Conservation (phyloP, 2,329 filamentous ascomycete genomes). For the Exophiala calicioides region DNA sequence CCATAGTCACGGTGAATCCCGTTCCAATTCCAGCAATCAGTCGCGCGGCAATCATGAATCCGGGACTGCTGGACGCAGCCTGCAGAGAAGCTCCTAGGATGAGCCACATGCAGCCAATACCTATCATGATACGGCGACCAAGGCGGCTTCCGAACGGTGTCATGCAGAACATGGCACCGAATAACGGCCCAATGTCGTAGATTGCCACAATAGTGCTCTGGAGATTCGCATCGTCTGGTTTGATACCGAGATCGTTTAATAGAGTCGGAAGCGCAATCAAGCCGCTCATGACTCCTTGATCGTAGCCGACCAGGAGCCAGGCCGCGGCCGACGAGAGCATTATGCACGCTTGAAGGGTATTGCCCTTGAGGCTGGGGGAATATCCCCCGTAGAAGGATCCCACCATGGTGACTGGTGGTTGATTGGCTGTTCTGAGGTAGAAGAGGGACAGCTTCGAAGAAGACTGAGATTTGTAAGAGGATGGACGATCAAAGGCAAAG, state of each 20-base stretch:
- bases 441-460: no score
- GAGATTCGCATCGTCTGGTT: slow-evolving; percentile 24
- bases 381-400: background rate
- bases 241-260: slow-evolving; percentile 28
- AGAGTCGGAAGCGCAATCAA: slow-evolving; percentile 2
- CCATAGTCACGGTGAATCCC: slow-evolving; percentile 33
- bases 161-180: slow-evolving; percentile 33
- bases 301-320: slow-evolving; percentile 43
- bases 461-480: no score
- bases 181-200: slow-evolving; percentile 27
- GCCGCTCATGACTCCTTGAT: slow-evolving; percentile 43
- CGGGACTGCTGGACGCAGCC: slow-evolving; percentile 23
- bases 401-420: no score
- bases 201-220: slow-evolving; percentile 31
- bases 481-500: no score
- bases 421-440: no score
- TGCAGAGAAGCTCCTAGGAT: slow-evolving; percentile 33
- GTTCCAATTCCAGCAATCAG: slow-evolving; percentile 33
- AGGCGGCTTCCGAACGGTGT: no score
- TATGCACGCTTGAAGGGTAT: background rate
- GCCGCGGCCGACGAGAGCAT: slow-evolving; percentile 6
- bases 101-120: slow-evolving; percentile 5
- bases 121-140: slow-evolving; percentile 12
- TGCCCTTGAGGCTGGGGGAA: background rate
- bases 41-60: slow-evolving; percentile 32